Conservation (phyloP, 768 basidiomycete genomes). For the Boletus vermiculosoides region DNA sequence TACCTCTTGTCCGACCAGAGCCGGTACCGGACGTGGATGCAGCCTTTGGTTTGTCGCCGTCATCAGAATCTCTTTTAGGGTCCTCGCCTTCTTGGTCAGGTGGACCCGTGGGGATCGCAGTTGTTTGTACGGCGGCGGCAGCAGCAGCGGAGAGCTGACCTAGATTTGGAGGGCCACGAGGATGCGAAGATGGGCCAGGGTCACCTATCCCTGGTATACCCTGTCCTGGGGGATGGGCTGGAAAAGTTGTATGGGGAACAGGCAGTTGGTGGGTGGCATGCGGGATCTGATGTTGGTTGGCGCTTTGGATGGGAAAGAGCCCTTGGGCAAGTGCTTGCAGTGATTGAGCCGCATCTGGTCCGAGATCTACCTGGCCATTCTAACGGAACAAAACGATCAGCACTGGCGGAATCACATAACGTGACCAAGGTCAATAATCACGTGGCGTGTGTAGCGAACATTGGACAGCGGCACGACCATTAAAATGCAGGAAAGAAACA, state of each 20-base stretch:
- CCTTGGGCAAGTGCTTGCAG: constrained; percentile 54
- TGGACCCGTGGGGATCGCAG: constrained; percentile 16
- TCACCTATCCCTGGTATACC: constrained; percentile 57
- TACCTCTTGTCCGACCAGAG: constrained; percentile 46
- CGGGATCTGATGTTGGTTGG: constrained; percentile 34
- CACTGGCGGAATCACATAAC: constrained; percentile 13
- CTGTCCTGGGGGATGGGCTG: constrained; percentile 25
- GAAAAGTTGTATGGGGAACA: constrained; percentile 42
- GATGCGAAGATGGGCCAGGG: constrained; percentile 72
- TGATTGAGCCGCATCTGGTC: constrained; percentile 62
- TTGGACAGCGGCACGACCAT: background rate
- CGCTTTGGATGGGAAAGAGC: constrained; percentile 26
- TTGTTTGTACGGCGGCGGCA: constrained; percentile 46
- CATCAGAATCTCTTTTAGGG: constrained; percentile 28
- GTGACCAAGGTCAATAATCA: constrained; percentile 25
- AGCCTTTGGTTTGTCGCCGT: constrained; percentile 23
- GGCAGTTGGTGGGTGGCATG: constrained; percentile 21
- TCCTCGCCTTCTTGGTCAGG: constrained; percentile 24
- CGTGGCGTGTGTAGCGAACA: constrained; percentile 18
- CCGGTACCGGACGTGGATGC: constrained; percentile 30
- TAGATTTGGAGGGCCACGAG: constrained; percentile 62
- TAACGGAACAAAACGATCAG: constrained; percentile 21
- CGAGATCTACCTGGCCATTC: constrained; percentile 50
- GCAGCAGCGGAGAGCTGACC: constrained; percentile 52
- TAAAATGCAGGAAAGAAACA: constrained; percentile 10